Conservation (phyloP, 768 basidiomycete genomes). For the Fistulinella prunicolor region DNA sequence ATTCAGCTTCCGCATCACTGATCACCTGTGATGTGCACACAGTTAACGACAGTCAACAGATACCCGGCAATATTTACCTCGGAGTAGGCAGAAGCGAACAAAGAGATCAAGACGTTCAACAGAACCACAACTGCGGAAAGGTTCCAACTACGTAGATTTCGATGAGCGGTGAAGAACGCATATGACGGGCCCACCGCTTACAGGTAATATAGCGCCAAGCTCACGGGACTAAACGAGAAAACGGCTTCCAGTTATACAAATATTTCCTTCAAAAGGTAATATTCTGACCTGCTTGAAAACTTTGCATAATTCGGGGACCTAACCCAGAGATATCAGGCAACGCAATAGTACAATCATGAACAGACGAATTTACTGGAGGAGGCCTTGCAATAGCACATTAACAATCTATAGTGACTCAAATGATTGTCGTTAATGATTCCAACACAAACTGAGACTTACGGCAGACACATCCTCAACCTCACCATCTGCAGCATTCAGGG, state of each 20-base stretch:
- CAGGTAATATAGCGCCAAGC: conserved; percentile 78
- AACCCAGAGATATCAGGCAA: background rate
- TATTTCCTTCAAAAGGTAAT: background rate
- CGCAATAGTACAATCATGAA: background rate
- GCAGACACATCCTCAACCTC: conserved; percentile 48
- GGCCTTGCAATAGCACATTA: conserved; percentile 72
- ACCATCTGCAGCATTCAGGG: conserved; percentile 89
- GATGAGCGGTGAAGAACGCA: background rate
- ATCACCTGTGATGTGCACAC: conserved; percentile 53
- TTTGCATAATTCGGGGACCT: conserved; percentile 68
- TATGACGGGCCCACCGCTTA: conserved; percentile 35
- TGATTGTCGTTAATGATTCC: background rate
- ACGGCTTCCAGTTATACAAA: background rate
- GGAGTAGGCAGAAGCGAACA: conserved; percentile 90
- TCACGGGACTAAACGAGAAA: conserved; percentile 41
- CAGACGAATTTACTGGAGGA: conserved; percentile 59
- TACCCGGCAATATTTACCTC: conserved; percentile 52
- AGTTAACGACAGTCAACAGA: background rate
- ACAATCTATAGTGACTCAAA: conserved; percentile 45
- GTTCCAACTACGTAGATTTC: conserved; percentile 55
- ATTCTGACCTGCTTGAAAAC: conserved; percentile 46
- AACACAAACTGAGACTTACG: conserved; percentile 36
- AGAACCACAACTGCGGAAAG: conserved; percentile 78
- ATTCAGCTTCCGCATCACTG: conserved; percentile 85
- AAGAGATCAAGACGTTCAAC: conserved; percentile 91